Conservation (phyloP, 169 alveolate genomes). For the Plasmodium inui region DNA sequence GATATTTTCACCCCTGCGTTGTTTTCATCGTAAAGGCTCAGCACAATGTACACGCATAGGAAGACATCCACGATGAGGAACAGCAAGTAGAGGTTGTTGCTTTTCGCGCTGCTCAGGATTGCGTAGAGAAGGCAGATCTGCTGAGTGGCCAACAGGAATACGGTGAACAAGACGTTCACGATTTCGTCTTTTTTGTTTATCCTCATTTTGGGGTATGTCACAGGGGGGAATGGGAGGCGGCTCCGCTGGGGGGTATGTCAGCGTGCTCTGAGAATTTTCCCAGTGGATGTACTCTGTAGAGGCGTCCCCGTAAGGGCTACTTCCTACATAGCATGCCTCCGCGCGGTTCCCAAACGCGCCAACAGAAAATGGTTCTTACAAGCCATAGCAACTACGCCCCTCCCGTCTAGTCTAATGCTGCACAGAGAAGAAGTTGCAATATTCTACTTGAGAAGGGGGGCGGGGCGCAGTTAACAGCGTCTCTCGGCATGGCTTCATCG, state of each 20-base stretch:
- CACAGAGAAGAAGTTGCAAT: neutral
- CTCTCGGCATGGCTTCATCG: neutral
- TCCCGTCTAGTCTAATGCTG: neutral
- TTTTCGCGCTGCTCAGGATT: constrained; percentile 8
- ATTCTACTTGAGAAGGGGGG: neutral
- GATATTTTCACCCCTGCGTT: constrained; percentile 71
- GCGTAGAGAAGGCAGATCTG: constrained; percentile 34
- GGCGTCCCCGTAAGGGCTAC: neutral
- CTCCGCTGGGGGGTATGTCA: neutral
- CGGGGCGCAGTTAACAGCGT: neutral
- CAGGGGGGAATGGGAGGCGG: neutral
- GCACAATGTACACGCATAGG: constrained; percentile 49
- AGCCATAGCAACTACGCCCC: neutral
- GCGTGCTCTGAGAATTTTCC: neutral
- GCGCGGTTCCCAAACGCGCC: neutral
- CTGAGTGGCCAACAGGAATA: constrained; percentile 24
- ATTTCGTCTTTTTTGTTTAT: constrained; percentile 49
- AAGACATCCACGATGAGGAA: constrained; percentile 22
- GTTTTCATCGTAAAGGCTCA: constrained; percentile 40
- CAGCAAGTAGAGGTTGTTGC: constrained; percentile 7
- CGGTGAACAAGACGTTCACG: constrained; percentile 46
- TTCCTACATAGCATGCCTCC: neutral
- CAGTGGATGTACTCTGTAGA: neutral
- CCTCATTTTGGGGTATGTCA: constrained; percentile 60
- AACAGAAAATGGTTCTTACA: neutral